These are phyloP conservation scores for Medicago arabica DNA, from an alignment of 306 rosid species.

Conservation along the genomic window DNA sequence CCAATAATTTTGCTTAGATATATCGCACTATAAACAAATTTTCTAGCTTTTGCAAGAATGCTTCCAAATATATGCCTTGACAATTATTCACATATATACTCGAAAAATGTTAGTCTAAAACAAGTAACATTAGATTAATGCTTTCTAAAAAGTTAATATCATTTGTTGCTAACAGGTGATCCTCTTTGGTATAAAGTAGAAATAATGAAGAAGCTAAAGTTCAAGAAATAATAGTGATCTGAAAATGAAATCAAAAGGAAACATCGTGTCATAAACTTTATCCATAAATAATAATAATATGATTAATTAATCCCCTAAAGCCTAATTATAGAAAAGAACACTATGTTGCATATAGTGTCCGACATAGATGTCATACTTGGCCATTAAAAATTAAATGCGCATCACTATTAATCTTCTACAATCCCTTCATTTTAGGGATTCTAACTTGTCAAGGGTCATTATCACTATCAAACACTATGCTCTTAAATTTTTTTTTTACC, in stretches of 20 bases:
- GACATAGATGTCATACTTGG: constrained; percentile 9
- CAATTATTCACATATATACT: too few species aligned
- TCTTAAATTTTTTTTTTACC: neutral
- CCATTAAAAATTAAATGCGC: constrained; percentile 17
- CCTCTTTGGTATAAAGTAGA: neutral
- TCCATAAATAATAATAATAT: constrained; percentile 19
- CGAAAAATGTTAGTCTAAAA: neutral
- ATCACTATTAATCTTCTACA: constrained; percentile 29
- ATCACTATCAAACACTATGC: constrained; percentile 34
- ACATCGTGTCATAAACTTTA: constrained; percentile 43
- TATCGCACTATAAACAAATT: too few species aligned
- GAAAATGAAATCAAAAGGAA: constrained; percentile 46
- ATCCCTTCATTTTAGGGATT: constrained; percentile 42
- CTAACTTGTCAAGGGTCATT: constrained; percentile 27
- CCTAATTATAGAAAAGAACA: neutral
- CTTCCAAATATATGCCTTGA: neutral
- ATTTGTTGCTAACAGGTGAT: neutral
- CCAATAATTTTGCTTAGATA: neutral
- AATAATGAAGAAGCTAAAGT: constrained; percentile 33
- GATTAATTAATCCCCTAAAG: neutral
- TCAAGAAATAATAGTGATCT: constrained; percentile 8
- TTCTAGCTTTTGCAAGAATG: neutral
- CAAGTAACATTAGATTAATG: neutral
- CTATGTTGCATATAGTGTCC: constrained; percentile 20
- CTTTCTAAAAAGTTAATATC: too few species aligned